Base-by-base conservation (phyloP, 345 rosid genomes). In the Hibiscus mutabilis region DNA sequence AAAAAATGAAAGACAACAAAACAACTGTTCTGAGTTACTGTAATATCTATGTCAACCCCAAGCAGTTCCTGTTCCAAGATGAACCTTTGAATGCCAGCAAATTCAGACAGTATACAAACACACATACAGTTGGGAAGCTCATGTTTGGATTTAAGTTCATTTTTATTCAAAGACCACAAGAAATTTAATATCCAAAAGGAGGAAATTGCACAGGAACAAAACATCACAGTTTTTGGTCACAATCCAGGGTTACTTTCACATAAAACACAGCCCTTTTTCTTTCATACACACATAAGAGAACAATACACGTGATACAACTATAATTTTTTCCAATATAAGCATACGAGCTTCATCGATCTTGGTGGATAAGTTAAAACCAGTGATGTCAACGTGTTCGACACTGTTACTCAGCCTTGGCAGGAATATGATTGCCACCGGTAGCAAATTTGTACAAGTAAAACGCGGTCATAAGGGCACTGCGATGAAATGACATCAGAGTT, bases 401-500 rank as follows among this genome's bases (percentile, higher is more conserved):
- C 60, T 59, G 56, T 87, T 81, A 92, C 82, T 89, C 94, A 40
- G 88, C 77, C 89, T 95, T 95, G 73, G 84, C 51, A 13, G 96
- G 82, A 68, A 89, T 71, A 64, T 85, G 96, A 78, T 92, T 95
- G 73, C 99, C 97, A 24, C 97, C 98, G 3, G 90, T 89, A 0
- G 88, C 88, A 56, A 91, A 71, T 88, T 95, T 95, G 85, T 85
- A 90, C 22, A 90, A 75, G 80, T 89, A 95, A 80, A 92, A 95
- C 35, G 65, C 79, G 27, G 97, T 85, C 99, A 95, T 92, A 52
- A 95, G 84, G 77, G 84, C 92, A 82, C 99, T 95, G 96, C 91
- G 82, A 80, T 69, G 71, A 69, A 74, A 58, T 14, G 60, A 42
- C 55, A 51, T 18, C 53, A 68, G 49, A 53, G 73, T 56, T 14